Evolutionary conservation across 129 eudicot genomes (phyloP).

Genomic region (Daucus carota): DNA sequence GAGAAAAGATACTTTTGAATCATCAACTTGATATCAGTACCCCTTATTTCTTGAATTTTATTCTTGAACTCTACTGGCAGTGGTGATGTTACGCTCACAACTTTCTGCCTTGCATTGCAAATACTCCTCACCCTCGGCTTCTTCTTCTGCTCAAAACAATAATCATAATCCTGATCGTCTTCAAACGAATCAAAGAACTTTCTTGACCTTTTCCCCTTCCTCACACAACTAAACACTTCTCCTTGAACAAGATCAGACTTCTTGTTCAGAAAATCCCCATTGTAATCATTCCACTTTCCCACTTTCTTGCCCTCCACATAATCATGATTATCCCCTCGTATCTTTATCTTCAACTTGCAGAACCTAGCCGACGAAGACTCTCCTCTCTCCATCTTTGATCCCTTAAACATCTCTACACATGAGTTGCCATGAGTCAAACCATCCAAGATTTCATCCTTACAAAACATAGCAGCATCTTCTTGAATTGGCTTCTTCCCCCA

Average conservation of each 20-base stretch:
- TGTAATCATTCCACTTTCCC: not conserved
- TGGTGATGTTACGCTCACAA: not conserved
- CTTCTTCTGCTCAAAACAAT: not conserved
- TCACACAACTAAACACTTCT: not conserved
- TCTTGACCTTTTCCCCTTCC: not conserved
- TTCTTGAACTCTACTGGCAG: not conserved
- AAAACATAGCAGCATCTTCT: not conserved
- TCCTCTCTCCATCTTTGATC: not conserved
- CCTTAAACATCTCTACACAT: not conserved
- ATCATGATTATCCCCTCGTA: not conserved
- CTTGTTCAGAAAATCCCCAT: not conserved
- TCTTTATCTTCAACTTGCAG: not conserved
- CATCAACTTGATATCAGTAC: not conserved
- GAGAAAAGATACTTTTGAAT: not conserved
- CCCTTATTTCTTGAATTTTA: not conserved
- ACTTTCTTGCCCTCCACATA: not conserved
- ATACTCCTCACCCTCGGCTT: not conserved
- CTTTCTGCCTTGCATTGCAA: not conserved
- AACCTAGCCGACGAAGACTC: not conserved
- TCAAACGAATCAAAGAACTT: not conserved
- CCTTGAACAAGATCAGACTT: not conserved
- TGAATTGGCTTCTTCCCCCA: not conserved
- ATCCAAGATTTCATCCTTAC: not conserved
- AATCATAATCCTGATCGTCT: not conserved
- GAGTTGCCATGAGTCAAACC: not conserved